Evolutionary conservation across 2,329 filamentous ascomycete species (phyloP), one percentile per base, ranked within the genome.

Genomic region (Pseudogymnoascus destructans): DNA sequence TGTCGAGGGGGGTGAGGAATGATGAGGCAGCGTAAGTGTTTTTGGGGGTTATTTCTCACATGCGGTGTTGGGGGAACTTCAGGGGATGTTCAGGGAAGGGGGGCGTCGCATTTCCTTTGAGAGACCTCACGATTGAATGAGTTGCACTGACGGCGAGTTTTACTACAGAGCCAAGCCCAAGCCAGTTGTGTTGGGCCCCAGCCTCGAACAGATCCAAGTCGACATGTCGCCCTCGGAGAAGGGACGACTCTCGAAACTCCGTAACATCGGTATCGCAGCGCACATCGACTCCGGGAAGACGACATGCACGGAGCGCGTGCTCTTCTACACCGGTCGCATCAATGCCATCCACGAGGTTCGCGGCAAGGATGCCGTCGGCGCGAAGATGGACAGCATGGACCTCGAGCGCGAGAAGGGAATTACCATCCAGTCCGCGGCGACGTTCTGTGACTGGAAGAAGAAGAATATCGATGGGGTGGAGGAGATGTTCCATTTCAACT

Each of bases 341-440:
- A 95, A 95, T 71, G 81, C 89, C 30, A 97, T 98, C 68, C 93
- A 98, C 76, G 93, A 98, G 74, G 93, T 98, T 42, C 83, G 93
- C 68, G 90, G 90, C 60, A 91, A 92, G 70, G 93, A 98, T 79
- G 82, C 87, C 33, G 90, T 96, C 38, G 93, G 93, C 64, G 93
- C 93, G 61, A 98, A 98, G 77, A 98, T 98, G 93, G 93, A 98
- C 77, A 96, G 91, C 23, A 98, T 98, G 93, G 93, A 98, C 66
- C 78, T 98, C 65, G 93, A 98, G 75, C 81, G 93, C 73, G 93
- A 97, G 73, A 95, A 96, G 77, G 93, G 93, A 67, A 98, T 98
- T 71, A 98, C 93, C 59, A 98, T 98, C 68, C 92, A 98, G 73
- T 97, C 92, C 65, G 93, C 93, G 9, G 93, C 93, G 21, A 98